Conservation (phyloP, 768 basidiomycete species). For the Jaapia argillacea region DNA sequence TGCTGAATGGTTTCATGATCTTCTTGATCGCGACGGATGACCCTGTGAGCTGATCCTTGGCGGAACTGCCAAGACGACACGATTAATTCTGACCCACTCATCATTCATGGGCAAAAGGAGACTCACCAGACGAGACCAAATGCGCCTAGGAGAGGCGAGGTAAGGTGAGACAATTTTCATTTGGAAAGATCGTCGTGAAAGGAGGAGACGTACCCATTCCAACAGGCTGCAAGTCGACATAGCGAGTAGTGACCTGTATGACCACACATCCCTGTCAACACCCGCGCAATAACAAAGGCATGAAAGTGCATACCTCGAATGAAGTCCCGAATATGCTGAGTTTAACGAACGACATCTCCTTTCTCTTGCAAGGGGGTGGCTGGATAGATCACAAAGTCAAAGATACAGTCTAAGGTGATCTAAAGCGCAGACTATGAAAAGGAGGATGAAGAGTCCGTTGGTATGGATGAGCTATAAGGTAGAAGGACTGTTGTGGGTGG, state of each 20-base stretch:
- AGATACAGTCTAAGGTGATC: too few relatives aligned
- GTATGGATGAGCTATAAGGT: too few relatives aligned
- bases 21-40: conserved; percentile 98
- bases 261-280: conserved; percentile 9
- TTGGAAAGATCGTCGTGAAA: conserved; percentile 2
- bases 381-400: too few relatives aligned
- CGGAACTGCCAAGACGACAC: conserved; percentile 45
- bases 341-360: conserved; percentile 86
- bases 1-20: conserved; percentile 99
- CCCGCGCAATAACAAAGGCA: conserved; percentile 3
- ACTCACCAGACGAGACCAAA: conserved; percentile 96
- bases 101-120: conserved; percentile 1
- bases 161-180: too few relatives aligned
- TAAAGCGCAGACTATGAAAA: too few relatives aligned
- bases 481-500: too few relatives aligned
- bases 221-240: conserved; percentile 98
- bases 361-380: conserved; percentile 2
- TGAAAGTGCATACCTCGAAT: conserved; percentile 58
- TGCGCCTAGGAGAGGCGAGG: conserved; percentile 45
- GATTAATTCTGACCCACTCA: conserved; percentile 4
- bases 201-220: conserved; percentile 77
- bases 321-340: conserved; percentile 98
- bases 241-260: conserved; percentile 86
- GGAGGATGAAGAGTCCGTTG: too few relatives aligned
- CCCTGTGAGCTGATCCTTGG: conserved; percentile 90